Percentiles rank a stretch among this genome's conserved stretches.
Evolutionary conservation across 2,329 filamentous ascomycete species (phyloP).

Genomic region (Diplodia intermedia): DNA sequence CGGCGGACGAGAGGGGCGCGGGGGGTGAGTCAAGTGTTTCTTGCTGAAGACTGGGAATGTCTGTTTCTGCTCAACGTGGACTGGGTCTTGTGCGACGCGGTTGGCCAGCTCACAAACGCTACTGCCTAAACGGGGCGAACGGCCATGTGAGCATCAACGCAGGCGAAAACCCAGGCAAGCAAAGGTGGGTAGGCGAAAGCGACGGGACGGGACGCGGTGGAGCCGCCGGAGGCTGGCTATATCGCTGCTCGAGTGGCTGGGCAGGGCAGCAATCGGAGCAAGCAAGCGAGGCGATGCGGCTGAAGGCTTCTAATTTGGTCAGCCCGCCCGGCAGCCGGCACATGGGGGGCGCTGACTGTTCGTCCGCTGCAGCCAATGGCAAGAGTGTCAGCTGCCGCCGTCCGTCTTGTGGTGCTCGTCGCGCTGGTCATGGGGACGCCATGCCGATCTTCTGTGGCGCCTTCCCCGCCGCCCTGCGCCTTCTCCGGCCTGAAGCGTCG

Average conservation of each 20-base stretch:
- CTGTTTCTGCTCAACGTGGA: background rate
- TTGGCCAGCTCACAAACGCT: background rate
- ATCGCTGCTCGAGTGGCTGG: background rate
- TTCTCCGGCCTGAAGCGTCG: background rate
- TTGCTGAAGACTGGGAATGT: background rate
- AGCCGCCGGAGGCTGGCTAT: background rate
- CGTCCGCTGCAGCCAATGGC: background rate
- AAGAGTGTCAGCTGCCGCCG: conserved; percentile 10
- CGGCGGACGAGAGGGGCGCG: background rate
- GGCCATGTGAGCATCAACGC: background rate
- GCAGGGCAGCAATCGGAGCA: background rate
- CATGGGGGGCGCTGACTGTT: background rate
- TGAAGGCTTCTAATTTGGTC: conserved; percentile 7
- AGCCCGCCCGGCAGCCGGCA: background rate
- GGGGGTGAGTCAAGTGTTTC: conserved; percentile 26
- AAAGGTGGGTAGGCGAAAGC: background rate
- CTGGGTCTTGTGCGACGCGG: background rate
- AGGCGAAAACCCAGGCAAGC: background rate
- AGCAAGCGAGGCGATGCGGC: conserved; percentile 1
- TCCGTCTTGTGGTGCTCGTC: background rate
- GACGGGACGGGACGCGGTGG: conserved; percentile 15
- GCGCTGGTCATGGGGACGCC: conserved; percentile 14
- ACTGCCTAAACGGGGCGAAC: conserved; percentile 15
- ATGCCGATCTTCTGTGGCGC: background rate
- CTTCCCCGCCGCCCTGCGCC: conserved; percentile 10